Percentiles rank a stretch among this genome's conserved stretches.
phyloP scores from a whole-genome alignment of 305 asterid genomes.

The Euphrasia arctica region DNA sequence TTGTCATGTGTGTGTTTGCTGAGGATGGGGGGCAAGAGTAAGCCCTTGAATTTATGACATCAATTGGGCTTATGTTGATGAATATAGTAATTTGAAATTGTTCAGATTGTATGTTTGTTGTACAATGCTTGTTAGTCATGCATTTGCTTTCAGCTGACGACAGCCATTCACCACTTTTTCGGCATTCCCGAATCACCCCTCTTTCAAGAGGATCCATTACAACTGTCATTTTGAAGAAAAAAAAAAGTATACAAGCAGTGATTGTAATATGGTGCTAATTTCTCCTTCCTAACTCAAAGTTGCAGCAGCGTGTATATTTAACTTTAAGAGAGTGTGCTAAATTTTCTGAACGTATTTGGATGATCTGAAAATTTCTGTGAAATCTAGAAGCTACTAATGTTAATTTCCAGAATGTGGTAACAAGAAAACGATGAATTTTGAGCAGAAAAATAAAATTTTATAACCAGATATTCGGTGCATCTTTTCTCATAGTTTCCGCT shows the following conservation, averaged over 20 bases:
- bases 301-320: neutral
- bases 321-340: neutral
- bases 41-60: too few species aligned
- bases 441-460: neutral
- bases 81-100: neutral
- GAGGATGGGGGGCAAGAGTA: neutral
- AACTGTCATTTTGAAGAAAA: neutral
- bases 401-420: neutral
- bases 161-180: too few species aligned
- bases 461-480: neutral
- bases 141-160: neutral
- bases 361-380: neutral
- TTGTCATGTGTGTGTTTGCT: neutral
- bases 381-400: neutral
- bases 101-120: neutral
- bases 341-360: neutral
- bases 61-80: neutral
- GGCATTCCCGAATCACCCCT: too few species aligned
- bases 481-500: neutral
- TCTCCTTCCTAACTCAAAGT: conserved; percentile 5
- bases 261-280: neutral
- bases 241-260: neutral
- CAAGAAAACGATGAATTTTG: neutral
- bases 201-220: neutral
- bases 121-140: conserved; percentile 1